These are phyloP conservation scores for Magnaporthiopsis rhizophila DNA, from an alignment of 2,329 filamentous ascomycete species.

Conservation along the genomic window DNA sequence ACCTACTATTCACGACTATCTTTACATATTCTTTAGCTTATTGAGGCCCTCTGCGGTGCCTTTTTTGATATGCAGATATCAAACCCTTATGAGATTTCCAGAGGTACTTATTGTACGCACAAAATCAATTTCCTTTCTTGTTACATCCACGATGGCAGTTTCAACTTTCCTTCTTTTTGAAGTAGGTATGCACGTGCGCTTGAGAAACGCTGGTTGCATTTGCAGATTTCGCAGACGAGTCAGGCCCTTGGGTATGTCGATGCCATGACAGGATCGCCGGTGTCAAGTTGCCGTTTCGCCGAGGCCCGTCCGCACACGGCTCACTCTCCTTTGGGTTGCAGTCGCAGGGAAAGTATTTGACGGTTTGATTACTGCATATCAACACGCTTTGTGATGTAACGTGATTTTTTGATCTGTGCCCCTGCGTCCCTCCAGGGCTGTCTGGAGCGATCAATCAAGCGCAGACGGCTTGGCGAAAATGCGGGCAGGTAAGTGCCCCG, in stretches of 20 bases:
- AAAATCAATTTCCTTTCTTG: neutral
- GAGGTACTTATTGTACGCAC: neutral
- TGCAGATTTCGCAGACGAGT: neutral
- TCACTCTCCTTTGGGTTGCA: too few relatives aligned
- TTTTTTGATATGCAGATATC: neutral
- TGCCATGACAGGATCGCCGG: neutral
- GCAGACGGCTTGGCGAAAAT: neutral
- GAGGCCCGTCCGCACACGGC: neutral
- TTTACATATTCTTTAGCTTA: neutral
- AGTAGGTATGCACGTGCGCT: neutral
- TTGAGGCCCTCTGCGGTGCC: neutral
- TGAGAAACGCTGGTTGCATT: neutral
- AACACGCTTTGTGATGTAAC: too few relatives aligned
- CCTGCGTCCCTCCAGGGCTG: too few relatives aligned
- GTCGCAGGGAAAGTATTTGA: neutral
- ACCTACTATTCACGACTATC: constrained; percentile 5
- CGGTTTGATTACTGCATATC: neutral
- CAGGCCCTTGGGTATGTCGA: neutral
- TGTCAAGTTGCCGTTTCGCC: neutral
- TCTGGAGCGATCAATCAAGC: neutral
- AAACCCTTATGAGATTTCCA: neutral
- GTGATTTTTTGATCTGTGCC: neutral
- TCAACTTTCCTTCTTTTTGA: neutral
- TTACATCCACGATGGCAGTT: neutral
- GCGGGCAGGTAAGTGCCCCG: too few relatives aligned